Evolutionary conservation across 805 yeast species (phyloP).

Genomic region (Myxozyma vanderwaltii): DNA sequence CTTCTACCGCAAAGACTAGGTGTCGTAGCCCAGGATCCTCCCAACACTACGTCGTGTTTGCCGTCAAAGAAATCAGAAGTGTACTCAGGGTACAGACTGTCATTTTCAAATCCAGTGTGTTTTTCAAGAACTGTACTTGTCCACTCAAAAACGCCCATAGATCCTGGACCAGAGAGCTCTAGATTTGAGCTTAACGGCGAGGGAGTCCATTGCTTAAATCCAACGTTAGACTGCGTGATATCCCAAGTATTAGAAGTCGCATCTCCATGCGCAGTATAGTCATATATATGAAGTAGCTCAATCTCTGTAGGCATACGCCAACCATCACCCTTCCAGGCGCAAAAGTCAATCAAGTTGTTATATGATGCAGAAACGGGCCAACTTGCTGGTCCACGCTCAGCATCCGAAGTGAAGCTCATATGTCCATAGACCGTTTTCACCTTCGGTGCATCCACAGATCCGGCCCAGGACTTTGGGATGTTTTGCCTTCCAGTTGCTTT

Average conservation of each 20-base stretch:
- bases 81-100: conserved; percentile 34
- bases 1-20: conserved; percentile 30
- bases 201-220: conserved; percentile 35
- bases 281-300: conserved; percentile 32
- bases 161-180: conserved; percentile 26
- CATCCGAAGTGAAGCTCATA: conserved; percentile 2
- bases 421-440: conserved; percentile 33
- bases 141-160: conserved; percentile 37
- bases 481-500: background rate
- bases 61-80: conserved; percentile 36
- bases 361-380: conserved; percentile 36
- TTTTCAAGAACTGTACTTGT: conserved; percentile 27
- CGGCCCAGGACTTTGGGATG: conserved; percentile 29
- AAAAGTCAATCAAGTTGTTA: conserved; percentile 26
- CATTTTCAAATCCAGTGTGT: conserved; percentile 25
- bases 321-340: conserved; percentile 21
- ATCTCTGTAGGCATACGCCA: conserved; percentile 33
- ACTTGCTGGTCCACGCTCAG: conserved; percentile 8
- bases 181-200: background rate
- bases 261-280: conserved; percentile 11
- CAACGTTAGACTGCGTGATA: conserved; percentile 24
- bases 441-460: conserved; percentile 11
- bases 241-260: conserved; percentile 4
- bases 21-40: conserved; percentile 36
- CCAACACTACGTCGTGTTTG: conserved; percentile 36